These are phyloP conservation scores for Madurella fahalii DNA, from an alignment of 2,329 filamentous ascomycete genomes.

Conservation along the genomic window DNA sequence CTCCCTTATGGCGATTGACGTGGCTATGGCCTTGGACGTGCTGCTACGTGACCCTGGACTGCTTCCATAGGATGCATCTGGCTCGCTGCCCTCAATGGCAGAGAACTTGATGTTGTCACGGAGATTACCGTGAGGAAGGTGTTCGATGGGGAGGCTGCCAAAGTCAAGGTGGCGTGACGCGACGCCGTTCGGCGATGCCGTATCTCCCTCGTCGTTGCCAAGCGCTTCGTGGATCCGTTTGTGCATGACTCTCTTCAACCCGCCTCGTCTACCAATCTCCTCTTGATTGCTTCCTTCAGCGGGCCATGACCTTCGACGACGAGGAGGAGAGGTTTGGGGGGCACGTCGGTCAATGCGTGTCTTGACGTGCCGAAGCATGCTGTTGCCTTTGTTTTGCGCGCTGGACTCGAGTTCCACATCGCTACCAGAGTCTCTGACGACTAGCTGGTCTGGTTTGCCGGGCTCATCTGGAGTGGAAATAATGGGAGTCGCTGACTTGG, in stretches of 20 bases:
- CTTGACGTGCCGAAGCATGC: conserved; percentile 43
- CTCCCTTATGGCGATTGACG: not conserved
- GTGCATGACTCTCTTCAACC: conserved; percentile 52
- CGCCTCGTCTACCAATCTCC: conserved; percentile 51
- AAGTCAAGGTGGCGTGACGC: conserved; percentile 25
- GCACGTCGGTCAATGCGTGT: conserved; percentile 43
- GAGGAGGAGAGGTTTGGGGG: conserved; percentile 41
- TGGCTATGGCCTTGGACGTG: not conserved
- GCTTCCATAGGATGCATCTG: too few relatives aligned
- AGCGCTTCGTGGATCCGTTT: conserved; percentile 56
- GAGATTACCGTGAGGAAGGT: conserved; percentile 39
- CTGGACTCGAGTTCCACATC: conserved; percentile 32
- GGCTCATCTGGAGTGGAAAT: conserved; percentile 8
- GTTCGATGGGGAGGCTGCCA: conserved; percentile 28
- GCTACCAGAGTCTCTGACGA: conserved; percentile 38
- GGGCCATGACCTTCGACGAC: conserved; percentile 38
- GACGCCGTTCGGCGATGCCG: conserved; percentile 30
- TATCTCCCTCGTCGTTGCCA: conserved; percentile 41
- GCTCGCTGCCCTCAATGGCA: too few relatives aligned
- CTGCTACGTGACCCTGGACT: not conserved
- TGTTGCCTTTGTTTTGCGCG: conserved; percentile 31
- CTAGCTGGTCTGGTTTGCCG: conserved; percentile 30
- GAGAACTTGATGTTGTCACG: conserved; percentile 32
- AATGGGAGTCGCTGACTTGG: conserved; percentile 20
- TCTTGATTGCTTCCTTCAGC: conserved; percentile 47